phyloP scores from a whole-genome alignment of 1,284 basidiomycete species.

The Xerocomus nothofagi region DNA sequence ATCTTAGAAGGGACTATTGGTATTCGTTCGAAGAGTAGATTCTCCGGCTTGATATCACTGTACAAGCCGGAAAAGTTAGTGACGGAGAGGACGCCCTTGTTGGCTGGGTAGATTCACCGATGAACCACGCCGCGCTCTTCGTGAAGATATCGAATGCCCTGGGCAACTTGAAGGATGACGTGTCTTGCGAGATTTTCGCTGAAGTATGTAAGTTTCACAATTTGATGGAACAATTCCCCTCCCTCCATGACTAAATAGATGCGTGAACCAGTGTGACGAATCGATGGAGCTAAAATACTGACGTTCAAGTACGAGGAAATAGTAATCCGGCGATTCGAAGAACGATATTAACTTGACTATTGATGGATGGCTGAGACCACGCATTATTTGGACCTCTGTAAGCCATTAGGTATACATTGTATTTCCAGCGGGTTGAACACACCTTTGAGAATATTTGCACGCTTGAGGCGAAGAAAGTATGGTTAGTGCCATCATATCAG shows the following conservation, averaged over 20 bases:
- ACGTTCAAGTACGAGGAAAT: constrained; percentile 94
- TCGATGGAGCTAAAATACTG: constrained; percentile 32
- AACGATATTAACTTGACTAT: constrained; percentile 91
- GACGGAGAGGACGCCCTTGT: neutral
- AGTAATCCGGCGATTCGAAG: constrained; percentile 90
- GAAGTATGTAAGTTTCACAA: constrained; percentile 99
- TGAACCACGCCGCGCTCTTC: constrained; percentile 98
- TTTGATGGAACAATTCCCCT: constrained; percentile 99
- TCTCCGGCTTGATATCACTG: constrained; percentile 97
- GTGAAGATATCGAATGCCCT: constrained; percentile 94
- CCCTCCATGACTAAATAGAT: constrained; percentile 81
- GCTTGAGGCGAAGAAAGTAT: constrained; percentile 50
- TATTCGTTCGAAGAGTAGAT: constrained; percentile 93
- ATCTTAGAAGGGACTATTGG: constrained; percentile 88
- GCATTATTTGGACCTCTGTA: constrained; percentile 99
- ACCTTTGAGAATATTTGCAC: constrained; percentile 97
- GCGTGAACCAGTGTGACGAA: constrained; percentile 10
- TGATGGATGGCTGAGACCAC: constrained; percentile 85
- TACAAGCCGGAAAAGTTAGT: neutral
- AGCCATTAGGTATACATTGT: constrained; percentile 4
- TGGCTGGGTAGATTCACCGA: constrained; percentile 42
- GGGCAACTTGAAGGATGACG: constrained; percentile 96
- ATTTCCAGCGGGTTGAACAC: neutral
- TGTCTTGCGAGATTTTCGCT: constrained; percentile 93
- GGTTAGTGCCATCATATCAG: constrained; percentile 19